These are phyloP conservation scores for Solanum piurae DNA, from an alignment of 257 asterid species.

Conservation along the genomic window DNA sequence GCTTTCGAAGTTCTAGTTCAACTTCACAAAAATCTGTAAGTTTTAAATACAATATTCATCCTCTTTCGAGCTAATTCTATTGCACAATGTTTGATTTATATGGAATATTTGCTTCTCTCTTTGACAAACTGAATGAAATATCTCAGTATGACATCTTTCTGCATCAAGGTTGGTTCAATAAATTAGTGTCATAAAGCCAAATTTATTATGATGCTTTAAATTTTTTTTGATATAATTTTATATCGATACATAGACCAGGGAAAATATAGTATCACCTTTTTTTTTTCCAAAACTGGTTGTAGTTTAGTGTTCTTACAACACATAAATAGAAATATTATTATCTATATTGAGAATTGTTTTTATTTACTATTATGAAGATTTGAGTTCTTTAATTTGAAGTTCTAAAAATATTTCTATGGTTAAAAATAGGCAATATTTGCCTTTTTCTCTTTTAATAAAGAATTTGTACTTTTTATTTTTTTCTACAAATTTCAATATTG, in stretches of 20 bases:
- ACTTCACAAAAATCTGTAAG: conserved; percentile 46
- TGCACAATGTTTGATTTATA: not conserved
- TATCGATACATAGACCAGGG: not conserved
- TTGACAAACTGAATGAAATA: not conserved
- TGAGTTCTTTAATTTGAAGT: not conserved
- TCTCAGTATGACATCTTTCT: not conserved
- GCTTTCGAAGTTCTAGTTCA: conserved; percentile 61
- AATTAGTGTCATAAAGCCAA: not conserved
- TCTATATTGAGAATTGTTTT: not conserved
- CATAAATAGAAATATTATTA: not conserved
- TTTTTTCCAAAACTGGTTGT: not conserved
- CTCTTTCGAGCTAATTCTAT: not conserved
- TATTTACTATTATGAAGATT: not conserved
- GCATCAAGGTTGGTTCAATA: not conserved
- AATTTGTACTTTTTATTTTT: not conserved
- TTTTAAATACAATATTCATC: not conserved
- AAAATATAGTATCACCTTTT: not conserved
- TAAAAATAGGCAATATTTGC: not conserved
- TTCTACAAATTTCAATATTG: not conserved
- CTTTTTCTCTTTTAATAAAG: not conserved
- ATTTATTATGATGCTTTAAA: not conserved
- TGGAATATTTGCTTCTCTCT: not conserved
- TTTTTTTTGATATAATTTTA: not conserved
- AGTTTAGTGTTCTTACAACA: not conserved
- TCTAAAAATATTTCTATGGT: not conserved